Evolutionary conservation across 352 stramenopile genomes (phyloP), one percentile per base, ranked within the genome.

Genomic region (Pythium pectinolyticum): DNA sequence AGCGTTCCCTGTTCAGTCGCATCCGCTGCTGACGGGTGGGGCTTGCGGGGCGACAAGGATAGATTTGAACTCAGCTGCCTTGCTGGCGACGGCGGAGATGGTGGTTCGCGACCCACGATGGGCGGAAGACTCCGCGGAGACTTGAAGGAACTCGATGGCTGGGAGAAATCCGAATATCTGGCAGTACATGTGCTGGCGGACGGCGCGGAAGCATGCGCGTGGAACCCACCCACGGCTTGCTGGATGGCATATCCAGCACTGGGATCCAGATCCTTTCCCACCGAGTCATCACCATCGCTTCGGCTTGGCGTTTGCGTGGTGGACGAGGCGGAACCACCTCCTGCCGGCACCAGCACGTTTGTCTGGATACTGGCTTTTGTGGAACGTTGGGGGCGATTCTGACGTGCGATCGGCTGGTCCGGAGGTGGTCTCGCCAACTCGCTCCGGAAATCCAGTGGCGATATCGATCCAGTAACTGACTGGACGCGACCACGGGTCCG

Each of bases 291-390:
- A n/a, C n/a, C n/a, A n/a, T n/a, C n/a, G n/a, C n/a, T n/a, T n/a
- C n/a, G n/a, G n/a, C n/a, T n/a, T n/a, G n/a, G n/a, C n/a, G 43
- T 19, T 19, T 17, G 43, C 43, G 43, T 12, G 37, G 37, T 43
- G 7, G 11, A 20, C 37, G 37, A 14, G 19, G 37, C 22, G 37
- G 37, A 43, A 1, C 6, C 15, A 6, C 10, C 43, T 7, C 25
- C 43, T 31, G 43, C 43, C 6, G 27, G 17, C 17, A 31, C 22
- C 12, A 35, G 45, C 22, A 24, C 12, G 10, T 34, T 12, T 52
- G 22, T 19, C 45, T 52, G 45, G 45, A 52, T 52, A 19, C 17
- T 52, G 22, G 45, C 32, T n/a, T 52, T 52, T 8, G 45, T 52
- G 45, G 45, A 34, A 19, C 45, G 45, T 17, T 24, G 22, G 22